Evolutionary conservation across 2,329 filamentous ascomycete genomes (phyloP), one percentile per base, ranked within the genome.

Genomic region (Neofusicoccum umdonicola): DNA sequence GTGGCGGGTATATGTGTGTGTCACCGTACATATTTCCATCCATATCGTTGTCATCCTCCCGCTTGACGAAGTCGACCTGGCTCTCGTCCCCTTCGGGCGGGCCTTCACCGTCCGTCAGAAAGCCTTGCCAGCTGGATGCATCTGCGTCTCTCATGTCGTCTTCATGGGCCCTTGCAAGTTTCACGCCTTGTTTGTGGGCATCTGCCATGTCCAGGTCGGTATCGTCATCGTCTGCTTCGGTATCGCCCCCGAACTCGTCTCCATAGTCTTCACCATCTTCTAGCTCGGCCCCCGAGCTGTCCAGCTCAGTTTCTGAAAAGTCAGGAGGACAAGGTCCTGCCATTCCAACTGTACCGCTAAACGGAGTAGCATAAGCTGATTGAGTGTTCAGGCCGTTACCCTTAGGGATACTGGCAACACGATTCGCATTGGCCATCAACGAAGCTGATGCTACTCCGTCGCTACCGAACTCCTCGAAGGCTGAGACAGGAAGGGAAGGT

Each of bases 401-500:
- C n/a, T 50, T 42, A 31, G 27, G 27, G 11, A 7, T n/a, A 31
- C 5, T 39, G 34, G 8, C 31, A n/a, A 13, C 31, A 4, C 37
- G 15, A 13, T 12, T 12, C 15, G 11, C 5, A 7, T 11, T 22
- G n/a, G n/a, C 22, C 27, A 5, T 12, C 4, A 31, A 3, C 2
- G 22, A 58, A 9, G 54, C 39, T 27, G 2, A 39, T 5, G 15
- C 22, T 11, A n/a, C 27, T 5, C 31, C 42, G 12, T 44, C 12
- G 3, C 42, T 44, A 15, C 42, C n/a, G 12, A 8, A 5, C 4
- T 15, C 37, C 37, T 11, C 37, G 11, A 39, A 11, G 37, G 13
- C 42, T n/a, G 7, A 17, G 42, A 15, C 77, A 6, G 80, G 79
- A 8, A 77, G 80, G 11, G 76, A 75, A 5, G 79, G 78, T 64